A percentile compares a stretch with the other conserved stretches of the same genome.
Evolutionary conservation across 164 flowering plant species (phyloP).

Genomic region (Amborella trichopoda): DNA sequence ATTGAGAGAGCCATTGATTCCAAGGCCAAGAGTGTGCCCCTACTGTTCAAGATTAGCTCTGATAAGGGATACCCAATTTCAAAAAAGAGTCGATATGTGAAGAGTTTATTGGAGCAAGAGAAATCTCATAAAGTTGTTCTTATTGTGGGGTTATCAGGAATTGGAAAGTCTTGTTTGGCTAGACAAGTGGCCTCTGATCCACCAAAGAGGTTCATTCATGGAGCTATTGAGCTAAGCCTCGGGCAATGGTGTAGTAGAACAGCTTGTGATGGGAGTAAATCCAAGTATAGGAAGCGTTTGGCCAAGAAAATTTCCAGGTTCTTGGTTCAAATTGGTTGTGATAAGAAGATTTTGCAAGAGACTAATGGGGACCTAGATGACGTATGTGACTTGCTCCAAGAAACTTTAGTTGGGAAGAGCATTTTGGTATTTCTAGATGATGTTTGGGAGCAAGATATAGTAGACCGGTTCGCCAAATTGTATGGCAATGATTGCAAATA

Average conservation of each 20-base stretch:
- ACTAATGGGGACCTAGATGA: slow-evolving; percentile 26
- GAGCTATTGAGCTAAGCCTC: slow-evolving; percentile 36
- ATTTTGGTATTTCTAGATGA: slow-evolving; percentile 37
- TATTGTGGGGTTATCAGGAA: slow-evolving; percentile 39
- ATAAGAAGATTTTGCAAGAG: slow-evolving; percentile 24
- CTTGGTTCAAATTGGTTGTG: slow-evolving; percentile 30
- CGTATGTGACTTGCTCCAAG: slow-evolving; percentile 32
- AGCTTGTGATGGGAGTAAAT: slow-evolving; percentile 30
- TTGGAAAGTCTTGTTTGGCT: slow-evolving; percentile 44
- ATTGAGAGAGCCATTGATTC: slow-evolving; percentile 29
- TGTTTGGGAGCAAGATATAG: slow-evolving; percentile 51
- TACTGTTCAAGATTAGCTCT: slow-evolving; percentile 16
- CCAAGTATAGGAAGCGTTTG: slow-evolving; percentile 28
- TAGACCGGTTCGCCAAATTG: slow-evolving; percentile 31
- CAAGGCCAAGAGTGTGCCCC: slow-evolving; percentile 17
- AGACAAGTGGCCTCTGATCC: slow-evolving; percentile 43
- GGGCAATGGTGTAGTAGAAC: slow-evolving; percentile 44
- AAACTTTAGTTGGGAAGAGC: slow-evolving; percentile 34
- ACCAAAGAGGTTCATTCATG: slow-evolving; percentile 26
- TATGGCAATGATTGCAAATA: slow-evolving; percentile 33
- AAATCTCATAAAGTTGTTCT: slow-evolving; percentile 22
- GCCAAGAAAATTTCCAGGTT: slow-evolving; percentile 27
- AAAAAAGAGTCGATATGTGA: slow-evolving; percentile 23
- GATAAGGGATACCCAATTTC: slow-evolving; percentile 34
- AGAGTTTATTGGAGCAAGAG: slow-evolving; percentile 22